Evolutionary conservation across 2,329 filamentous ascomycete species (phyloP), one percentile per base, ranked within the genome.

Genomic region (Diatrype stigma): DNA sequence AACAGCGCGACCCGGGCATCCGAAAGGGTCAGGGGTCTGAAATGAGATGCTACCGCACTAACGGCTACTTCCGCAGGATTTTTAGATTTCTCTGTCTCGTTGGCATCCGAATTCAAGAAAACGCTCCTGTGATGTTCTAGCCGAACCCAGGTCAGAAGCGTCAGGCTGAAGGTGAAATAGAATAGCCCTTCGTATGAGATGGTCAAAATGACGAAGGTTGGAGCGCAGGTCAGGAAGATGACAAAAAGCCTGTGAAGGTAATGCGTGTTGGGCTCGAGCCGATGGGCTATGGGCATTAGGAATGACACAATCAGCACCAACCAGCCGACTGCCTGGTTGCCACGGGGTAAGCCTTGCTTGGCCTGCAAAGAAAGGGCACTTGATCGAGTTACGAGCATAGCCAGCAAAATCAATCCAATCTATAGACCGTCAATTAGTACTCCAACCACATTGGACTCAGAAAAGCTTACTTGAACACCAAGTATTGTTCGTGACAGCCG

Each of bases 131-230:
- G 84, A 66, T 95, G 88, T 68, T 99, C 94, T 1, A 99, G 78
- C n/a, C 86, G 84, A 32, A 96, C 89, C 94, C 94, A 99, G 50
- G 86, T 85, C 47, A 96, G 78, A 5, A 99, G 74, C 21, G 86
- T 89, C 49, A 87, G 75, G 63, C 86, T 91, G 70, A 96, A 99
- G 11, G 87, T 84, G 53, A 96, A 83, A 70, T 97, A 99, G 69
- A 99, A 99, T 2, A 99, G 78, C 0, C 93, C 93, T 70, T 99
- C 94, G 72, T 96, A 99, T 1, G 93, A 96, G 60, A 97, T 96
- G 7, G 92, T 96, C 47, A 99, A 82, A 63, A 99, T 93, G 65
- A 99, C 87, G 70, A 97, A 99, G 1, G 88, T 87, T 0, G 94
- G 94, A 0, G 93, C 88, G 66, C 95, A 97, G 5, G 92, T 89